Base-by-base conservation (phyloP, 2,329 filamentous ascomycete species). In the Nemania sp. region DNA sequence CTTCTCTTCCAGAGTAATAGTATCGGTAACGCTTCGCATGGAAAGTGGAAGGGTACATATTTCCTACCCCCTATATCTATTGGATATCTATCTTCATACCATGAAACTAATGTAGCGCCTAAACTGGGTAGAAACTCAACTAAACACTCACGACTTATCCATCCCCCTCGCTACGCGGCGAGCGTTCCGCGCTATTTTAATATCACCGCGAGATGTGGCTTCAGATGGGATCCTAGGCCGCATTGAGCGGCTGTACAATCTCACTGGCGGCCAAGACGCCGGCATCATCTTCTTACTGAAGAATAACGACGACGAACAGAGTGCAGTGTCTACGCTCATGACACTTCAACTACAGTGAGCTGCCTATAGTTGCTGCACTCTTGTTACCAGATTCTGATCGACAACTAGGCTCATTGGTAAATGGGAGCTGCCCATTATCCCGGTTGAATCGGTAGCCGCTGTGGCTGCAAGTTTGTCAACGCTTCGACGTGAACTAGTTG, bases 211-310 rank as follows among this genome's bases (percentile, higher is more conserved):
- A 13, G 81, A 86, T 15, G 69, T 81, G 10, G 77, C 74, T 8
- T 70, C 74, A n/a, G 55, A 73, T 2, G 69, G 72, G 1, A 78
- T 75, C 20, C 71, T 72, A 18, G 64, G 73, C 55, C 81, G 80
- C 20, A 76, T 85, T 15, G 79, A 83, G 66, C 78, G 81, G 18
- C 74, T 87, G 11, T 79, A 76, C 41, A 72, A 80, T 61, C 74
- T 83, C 32, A 84, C 79, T 61, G 81, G 80, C 24, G 80, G 80
- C 2, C 75, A 73, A 62, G 77, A 82, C 62, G 73, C 78, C 10
- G 84, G 79, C n/a, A 73, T 85, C 27, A 55, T 87, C 18, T 82
- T 87, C 60, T 76, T 87, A 18, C 70, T 86, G 47, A 74, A 75
- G 45, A 75, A 77, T 3, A 69, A 73, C 13, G 60, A 68, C 11